Evolutionary conservation across 2,329 filamentous ascomycete species (phyloP), one percentile per base, ranked within the genome.

Genomic region (Orbilia ellipsospora): DNA sequence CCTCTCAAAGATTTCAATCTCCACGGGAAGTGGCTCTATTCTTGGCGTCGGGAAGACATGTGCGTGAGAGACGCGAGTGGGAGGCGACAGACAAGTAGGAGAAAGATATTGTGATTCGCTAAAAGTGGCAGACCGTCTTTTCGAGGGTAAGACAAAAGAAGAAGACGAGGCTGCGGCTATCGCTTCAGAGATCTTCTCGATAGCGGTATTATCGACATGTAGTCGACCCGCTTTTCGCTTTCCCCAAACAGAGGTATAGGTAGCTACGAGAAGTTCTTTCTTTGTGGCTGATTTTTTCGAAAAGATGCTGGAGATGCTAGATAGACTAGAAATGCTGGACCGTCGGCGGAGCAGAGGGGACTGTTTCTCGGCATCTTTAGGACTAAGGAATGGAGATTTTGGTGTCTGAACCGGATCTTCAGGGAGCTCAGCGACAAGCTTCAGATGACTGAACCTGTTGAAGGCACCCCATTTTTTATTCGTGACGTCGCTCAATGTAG

Each of bases 391-490:
- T n/a, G 67, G 67, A 28, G 67, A 72, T 5, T 28, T n/a, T 16
- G 23, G 54, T 42, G 52, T 28, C 16, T 77, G 57, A 10, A 31
- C 59, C 1, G 55, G 59, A 2, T 73, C 67, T 8, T 54, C 69
- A 4, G 78, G 78, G 18, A 79, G 62, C 40, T 78, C 72, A 16
- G 72, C 78, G 7, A 79, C 65, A 31, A 79, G 78, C 42, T 79
- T 79, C 12, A 79, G 70, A 56, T 79, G 78, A 52, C 75, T 79
- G 56, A 68, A 79, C n/a, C 73, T 69, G 15, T 68, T 78, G 62
- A 73, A 67, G 12, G 67, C 56, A 6, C 78, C 78, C 74, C 74
- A 78, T 40, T 62, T 65, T 50, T 77, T 78, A 44, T 77, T 78
- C 40, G 77, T 76, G 3, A 55, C 54, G 40, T 79, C 78, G 12